Conservation (phyloP, 805 yeast genomes). For the Saturnispora saitoi region DNA sequence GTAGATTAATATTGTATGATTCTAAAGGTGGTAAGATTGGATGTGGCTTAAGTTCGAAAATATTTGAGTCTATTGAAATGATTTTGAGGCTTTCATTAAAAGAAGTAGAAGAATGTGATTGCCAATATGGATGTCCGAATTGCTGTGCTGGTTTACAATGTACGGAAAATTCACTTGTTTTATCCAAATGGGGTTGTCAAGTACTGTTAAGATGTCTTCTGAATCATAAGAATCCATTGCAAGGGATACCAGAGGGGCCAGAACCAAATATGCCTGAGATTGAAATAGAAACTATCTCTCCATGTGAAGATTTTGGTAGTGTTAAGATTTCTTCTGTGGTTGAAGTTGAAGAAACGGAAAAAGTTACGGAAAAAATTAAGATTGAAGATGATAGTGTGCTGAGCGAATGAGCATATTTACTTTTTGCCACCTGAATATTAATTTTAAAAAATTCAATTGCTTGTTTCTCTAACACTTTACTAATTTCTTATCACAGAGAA, state of each 20-base stretch:
- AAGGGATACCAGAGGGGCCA: slow-evolving; percentile 57
- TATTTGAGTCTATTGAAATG: slow-evolving; percentile 68
- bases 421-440: background rate
- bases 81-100: slow-evolving; percentile 52
- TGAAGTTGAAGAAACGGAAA: slow-evolving; percentile 36
- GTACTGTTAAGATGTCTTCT: slow-evolving; percentile 56
- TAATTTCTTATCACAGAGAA: background rate
- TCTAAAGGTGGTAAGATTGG: slow-evolving; percentile 75
- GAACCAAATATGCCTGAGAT: slow-evolving; percentile 67
- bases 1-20: slow-evolving; percentile 77
- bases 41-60: slow-evolving; percentile 69
- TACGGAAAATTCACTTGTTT: slow-evolving; percentile 69
- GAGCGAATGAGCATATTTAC: slow-evolving; percentile 5
- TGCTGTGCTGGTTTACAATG: slow-evolving; percentile 84
- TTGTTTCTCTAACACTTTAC: background rate
- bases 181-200: slow-evolving; percentile 80
- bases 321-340: slow-evolving; percentile 60
- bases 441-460: too few species aligned
- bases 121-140: slow-evolving; percentile 63
- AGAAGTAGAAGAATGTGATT: slow-evolving; percentile 57
- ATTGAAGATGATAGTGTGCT: background rate
- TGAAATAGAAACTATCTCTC: slow-evolving; percentile 57
- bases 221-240: slow-evolving; percentile 43
- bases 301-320: slow-evolving; percentile 34
- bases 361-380: background rate